phyloP scores from a whole-genome alignment of 2,329 filamentous ascomycete genomes.

The Cladosporium sp. region DNA sequence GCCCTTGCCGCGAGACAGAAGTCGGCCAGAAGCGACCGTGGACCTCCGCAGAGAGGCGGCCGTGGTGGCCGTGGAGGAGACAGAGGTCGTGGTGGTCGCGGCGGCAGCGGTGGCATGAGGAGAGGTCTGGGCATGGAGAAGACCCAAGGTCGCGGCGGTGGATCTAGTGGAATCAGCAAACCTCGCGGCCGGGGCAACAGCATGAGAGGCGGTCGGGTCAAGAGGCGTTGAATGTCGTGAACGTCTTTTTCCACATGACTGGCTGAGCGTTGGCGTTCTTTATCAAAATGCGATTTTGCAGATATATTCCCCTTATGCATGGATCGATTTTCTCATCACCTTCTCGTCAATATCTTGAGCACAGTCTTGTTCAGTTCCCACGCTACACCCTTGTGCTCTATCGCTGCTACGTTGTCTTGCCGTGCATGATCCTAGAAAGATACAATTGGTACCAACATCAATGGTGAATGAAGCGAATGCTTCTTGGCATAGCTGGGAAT shows the following conservation, averaged over 20 bases:
- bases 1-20: slow-evolving; percentile 32
- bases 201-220: slow-evolving; percentile 6
- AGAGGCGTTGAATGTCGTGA: background rate
- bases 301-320: slow-evolving; percentile 1
- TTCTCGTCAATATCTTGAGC: too few relatives aligned
- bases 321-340: too few relatives aligned
- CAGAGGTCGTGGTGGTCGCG: slow-evolving; percentile 13
- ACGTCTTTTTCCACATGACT: too few relatives aligned
- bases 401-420: too few relatives aligned
- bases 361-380: too few relatives aligned
- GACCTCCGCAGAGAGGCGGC: background rate
- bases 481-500: too few relatives aligned
- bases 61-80: background rate
- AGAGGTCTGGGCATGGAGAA: slow-evolving; percentile 36
- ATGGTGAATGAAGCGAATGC: too few relatives aligned
- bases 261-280: background rate
- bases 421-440: too few relatives aligned
- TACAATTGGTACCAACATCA: too few relatives aligned
- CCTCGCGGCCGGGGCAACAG: slow-evolving; percentile 17
- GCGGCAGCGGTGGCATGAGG: slow-evolving; percentile 20
- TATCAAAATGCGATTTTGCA: background rate
- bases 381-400: too few relatives aligned
- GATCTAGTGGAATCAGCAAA: slow-evolving; percentile 21
- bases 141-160: slow-evolving; percentile 6
- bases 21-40: slow-evolving; percentile 3